Base-by-base conservation (phyloP, 768 basidiomycete genomes). In the Boletus rufocinnamomeus region DNA sequence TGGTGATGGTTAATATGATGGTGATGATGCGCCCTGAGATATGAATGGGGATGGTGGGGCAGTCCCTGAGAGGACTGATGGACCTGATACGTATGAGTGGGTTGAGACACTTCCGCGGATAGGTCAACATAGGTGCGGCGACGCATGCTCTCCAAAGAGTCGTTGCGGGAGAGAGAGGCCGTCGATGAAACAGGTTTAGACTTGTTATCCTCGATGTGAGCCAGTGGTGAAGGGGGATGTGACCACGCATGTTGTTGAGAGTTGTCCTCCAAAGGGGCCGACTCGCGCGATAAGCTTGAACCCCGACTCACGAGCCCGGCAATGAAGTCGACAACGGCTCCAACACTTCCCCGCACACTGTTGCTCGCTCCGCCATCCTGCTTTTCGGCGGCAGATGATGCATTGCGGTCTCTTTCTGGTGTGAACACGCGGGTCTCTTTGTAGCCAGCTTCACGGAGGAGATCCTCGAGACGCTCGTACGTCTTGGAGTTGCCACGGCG, bases 391-490 rank as follows among this genome's bases (percentile, higher is more conserved):
- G 72, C 68, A 13, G 67, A 68, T 23, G 67, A 65, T 27, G 70
- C 75, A 19, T 69, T 66, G 40, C 82, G 80, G 58, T 93, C 90
- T 5, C 80, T 77, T 72, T 94, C 91, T 9, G 94, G 93, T 0
- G 94, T 95, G 66, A 91, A 90, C 13, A 97, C 81, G 44, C 93
- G 83, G 4, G 93, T 95, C 69, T 96, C 94, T 71, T 93, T 93
- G 79, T 95, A 95, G 2, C 94, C 94, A 1, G 92, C 92, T 70
- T 93, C 89, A 50, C 84, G 79, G 28, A 97, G 79, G 19, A 97
- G 78, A 74, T 95, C 91, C 63, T 94, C 94, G 21, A 96, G 80
- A 6, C 84, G 80, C 63, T 95, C 93, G 62, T 93, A 94, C 5
- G 84, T 90, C 61, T 82, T 84, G 3, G 91, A 91, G 21, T 84